Conservation (phyloP, 108 stramenopile species). For the Nitzschia sp. region DNA sequence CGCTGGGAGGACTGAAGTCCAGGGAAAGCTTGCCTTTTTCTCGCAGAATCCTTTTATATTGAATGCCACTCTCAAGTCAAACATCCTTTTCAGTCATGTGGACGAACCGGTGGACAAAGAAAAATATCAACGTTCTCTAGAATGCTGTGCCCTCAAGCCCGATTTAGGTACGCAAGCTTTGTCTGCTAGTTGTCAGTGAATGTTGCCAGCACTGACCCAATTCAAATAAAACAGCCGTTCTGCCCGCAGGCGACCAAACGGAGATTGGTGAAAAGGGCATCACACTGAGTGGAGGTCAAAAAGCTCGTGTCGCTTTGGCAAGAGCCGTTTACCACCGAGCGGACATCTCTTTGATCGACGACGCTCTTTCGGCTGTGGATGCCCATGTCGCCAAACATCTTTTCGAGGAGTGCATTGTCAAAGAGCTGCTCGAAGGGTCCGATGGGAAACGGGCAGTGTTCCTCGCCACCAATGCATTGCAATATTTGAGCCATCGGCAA, state of each 20-base stretch:
- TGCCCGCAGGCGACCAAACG: conserved; percentile 88
- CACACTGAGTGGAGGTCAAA: conserved; percentile 86
- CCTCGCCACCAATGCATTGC: conserved; percentile 93
- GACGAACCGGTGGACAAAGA: conserved; percentile 73
- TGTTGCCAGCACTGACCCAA: neutral
- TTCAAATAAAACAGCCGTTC: conserved; percentile 21
- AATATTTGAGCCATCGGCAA: conserved; percentile 73
- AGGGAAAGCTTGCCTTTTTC: conserved; percentile 71
- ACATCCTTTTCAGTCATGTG: conserved; percentile 93
- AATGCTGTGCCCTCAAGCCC: conserved; percentile 76
- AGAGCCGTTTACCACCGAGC: conserved; percentile 92
- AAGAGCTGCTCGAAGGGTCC: conserved; percentile 52
- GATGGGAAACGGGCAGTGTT: conserved; percentile 61
- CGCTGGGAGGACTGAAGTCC: conserved; percentile 55
- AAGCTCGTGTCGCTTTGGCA: conserved; percentile 94
- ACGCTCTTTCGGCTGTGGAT: conserved; percentile 93
- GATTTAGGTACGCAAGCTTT: conserved; percentile 61
- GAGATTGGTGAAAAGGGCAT: conserved; percentile 93
- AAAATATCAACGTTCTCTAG: conserved; percentile 77
- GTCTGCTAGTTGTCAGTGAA: neutral
- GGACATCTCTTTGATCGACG: conserved; percentile 91
- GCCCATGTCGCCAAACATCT: conserved; percentile 92
- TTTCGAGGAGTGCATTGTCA: conserved; percentile 87
- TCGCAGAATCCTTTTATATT: conserved; percentile 93
- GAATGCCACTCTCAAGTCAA: conserved; percentile 93